Percentiles rank a stretch among this genome's conserved stretches.
phyloP scores from a whole-genome alignment of 1,284 basidiomycete species.

The Ustilago trichophora region DNA sequence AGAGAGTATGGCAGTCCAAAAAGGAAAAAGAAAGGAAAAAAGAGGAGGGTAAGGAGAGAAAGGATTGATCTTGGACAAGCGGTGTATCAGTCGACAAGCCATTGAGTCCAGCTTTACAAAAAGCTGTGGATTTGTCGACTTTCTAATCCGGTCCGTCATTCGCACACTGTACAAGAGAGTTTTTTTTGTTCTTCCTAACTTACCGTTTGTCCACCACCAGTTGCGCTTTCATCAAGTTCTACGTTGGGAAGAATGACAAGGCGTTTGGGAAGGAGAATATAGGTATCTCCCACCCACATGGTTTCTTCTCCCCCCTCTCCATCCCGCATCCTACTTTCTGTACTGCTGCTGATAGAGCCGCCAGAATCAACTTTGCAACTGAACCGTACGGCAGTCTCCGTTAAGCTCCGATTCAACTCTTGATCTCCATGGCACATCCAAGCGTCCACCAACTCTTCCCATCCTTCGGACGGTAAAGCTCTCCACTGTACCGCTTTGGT shows the following conservation, averaged over 20 bases:
- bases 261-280: conserved; percentile 7
- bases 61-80: conserved; percentile 20
- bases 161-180: no score
- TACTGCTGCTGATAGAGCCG: no score
- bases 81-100: conserved; percentile 45
- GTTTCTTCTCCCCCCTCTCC: no score
- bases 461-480: conserved; percentile 91
- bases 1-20: background rate
- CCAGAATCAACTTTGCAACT: background rate
- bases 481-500: conserved; percentile 71
- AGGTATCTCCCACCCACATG: conserved; percentile 40
- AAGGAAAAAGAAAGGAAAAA: background rate
- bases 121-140: conserved; percentile 27
- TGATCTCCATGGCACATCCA: conserved; percentile 99
- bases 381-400: conserved; percentile 37
- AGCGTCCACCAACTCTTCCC: conserved; percentile 94
- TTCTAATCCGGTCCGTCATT: conserved; percentile 48
- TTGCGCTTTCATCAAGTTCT: background rate
- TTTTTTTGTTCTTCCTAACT: no score
- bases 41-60: background rate
- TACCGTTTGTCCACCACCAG: conserved; percentile 8
- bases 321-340: no score
- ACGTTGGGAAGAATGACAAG: background rate
- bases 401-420: conserved; percentile 56
- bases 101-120: conserved; percentile 19